phyloP scores from a whole-genome alignment of 257 asterid species.

The Solanum chiquidenum region DNA sequence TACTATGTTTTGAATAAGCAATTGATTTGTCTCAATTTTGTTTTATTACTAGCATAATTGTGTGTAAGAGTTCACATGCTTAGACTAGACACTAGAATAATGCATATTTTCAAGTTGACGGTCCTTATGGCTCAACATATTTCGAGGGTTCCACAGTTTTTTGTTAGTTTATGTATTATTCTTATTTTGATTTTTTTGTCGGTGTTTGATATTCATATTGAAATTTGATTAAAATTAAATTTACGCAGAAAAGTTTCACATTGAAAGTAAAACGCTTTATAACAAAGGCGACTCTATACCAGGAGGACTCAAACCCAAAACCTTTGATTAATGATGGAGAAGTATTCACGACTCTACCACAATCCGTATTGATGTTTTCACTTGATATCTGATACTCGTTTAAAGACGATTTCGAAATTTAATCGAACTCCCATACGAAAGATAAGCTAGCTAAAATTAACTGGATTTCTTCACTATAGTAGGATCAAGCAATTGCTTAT shows the following conservation, averaged over 20 bases:
- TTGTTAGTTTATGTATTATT: not conserved
- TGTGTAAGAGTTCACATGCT: not conserved
- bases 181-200: not conserved
- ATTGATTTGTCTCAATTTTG: not conserved
- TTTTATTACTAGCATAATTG: not conserved
- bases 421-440: too few species aligned
- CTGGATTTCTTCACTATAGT: too few species aligned
- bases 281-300: not conserved
- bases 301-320: not conserved
- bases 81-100: not conserved
- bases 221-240: too few species aligned
- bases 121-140: not conserved
- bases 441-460: too few species aligned
- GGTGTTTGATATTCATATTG: too few species aligned
- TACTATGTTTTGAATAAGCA: not conserved
- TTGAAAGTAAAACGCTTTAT: not conserved
- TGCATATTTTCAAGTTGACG: not conserved
- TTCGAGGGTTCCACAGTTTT: not conserved
- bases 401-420: too few species aligned
- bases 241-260: accelerated
- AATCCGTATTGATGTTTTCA: not conserved
- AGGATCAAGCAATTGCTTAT: too few species aligned
- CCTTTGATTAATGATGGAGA: too few species aligned
- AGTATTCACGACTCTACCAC: not conserved
- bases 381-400: not conserved